Conservation (phyloP, 768 basidiomycete species). For the Termitomyces sp. region DNA sequence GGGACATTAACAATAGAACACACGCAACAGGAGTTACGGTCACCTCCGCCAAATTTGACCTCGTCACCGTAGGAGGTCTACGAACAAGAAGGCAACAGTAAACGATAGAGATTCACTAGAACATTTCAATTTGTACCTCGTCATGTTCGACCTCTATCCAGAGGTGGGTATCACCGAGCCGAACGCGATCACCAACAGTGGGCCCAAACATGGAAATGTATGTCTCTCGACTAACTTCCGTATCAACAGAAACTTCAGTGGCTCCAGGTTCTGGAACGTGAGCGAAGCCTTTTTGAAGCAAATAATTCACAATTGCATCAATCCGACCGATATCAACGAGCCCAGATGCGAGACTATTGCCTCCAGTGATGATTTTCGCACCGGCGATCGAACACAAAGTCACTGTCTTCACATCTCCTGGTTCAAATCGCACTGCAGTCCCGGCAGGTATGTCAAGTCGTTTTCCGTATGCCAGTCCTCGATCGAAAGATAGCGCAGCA, state of each 20-base stretch:
- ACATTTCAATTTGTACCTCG: conserved; percentile 34
- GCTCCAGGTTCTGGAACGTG: conserved; percentile 66
- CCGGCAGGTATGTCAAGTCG: conserved; percentile 91
- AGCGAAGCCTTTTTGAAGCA: conserved; percentile 61
- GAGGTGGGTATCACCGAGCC: conserved; percentile 82
- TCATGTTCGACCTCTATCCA: conserved; percentile 94
- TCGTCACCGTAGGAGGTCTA: conserved; percentile 92
- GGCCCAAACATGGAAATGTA: conserved; percentile 97
- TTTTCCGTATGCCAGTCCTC: conserved; percentile 71
- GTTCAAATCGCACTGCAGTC: conserved; percentile 95
- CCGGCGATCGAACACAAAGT: conserved; percentile 79
- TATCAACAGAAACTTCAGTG: conserved; percentile 41
- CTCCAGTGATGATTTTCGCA: conserved; percentile 63
- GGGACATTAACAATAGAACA: background rate
- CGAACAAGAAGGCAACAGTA: background rate
- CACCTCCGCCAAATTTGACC: conserved; percentile 95
- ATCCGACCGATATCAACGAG: conserved; percentile 36
- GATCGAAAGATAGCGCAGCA: conserved; percentile 73
- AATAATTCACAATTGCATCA: conserved; percentile 38
- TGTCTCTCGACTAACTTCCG: conserved; percentile 56
- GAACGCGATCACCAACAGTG: conserved; percentile 82
- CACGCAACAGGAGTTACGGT: conserved; percentile 4
- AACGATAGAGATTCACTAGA: background rate
- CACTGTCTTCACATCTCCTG: conserved; percentile 83
- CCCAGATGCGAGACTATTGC: conserved; percentile 66